Evolutionary conservation across 2,329 filamentous ascomycete species (phyloP).

Genomic region (Grosmannia huntii): DNA sequence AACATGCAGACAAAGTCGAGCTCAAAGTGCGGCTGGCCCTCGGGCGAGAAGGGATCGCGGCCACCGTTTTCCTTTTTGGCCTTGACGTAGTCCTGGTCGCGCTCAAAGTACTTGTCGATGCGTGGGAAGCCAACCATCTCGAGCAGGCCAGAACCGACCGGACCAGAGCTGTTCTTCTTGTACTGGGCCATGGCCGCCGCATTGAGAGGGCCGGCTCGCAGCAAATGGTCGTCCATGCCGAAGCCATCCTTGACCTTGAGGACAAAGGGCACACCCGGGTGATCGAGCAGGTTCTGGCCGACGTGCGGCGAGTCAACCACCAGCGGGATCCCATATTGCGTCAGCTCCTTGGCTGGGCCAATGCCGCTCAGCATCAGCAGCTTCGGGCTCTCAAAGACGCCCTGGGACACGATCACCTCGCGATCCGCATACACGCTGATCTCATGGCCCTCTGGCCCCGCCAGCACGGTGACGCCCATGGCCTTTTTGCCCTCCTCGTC

Average conservation of each 20-base stretch:
- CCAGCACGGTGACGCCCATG: slow-evolving; percentile 33
- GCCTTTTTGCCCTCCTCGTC: slow-evolving; percentile 24
- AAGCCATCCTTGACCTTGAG: slow-evolving; percentile 30
- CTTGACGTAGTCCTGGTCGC: slow-evolving; percentile 31
- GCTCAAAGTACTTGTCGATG: slow-evolving; percentile 40
- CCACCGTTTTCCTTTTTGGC: slow-evolving; percentile 28
- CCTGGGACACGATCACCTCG: slow-evolving; percentile 35
- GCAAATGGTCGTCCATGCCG: slow-evolving; percentile 26
- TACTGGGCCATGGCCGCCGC: slow-evolving; percentile 24
- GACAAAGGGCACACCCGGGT: slow-evolving; percentile 39
- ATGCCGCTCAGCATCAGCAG: slow-evolving; percentile 53
- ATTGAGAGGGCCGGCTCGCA: slow-evolving; percentile 23
- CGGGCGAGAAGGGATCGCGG: slow-evolving; percentile 40
- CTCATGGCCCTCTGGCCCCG: slow-evolving; percentile 21
- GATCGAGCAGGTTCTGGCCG: slow-evolving; percentile 51
- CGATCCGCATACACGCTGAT: slow-evolving; percentile 32
- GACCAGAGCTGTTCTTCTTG: slow-evolving; percentile 24
- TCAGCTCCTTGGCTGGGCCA: slow-evolving; percentile 39
- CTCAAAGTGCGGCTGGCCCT: slow-evolving; percentile 47
- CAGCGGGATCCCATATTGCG: slow-evolving; percentile 37
- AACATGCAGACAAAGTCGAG: slow-evolving; percentile 51
- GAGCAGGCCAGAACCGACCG: slow-evolving; percentile 22
- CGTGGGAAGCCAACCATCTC: slow-evolving; percentile 43
- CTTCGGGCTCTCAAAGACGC: slow-evolving; percentile 52
- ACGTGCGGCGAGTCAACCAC: slow-evolving; percentile 47